A percentile compares a stretch with the other conserved stretches of the same genome.
phyloP scores from a whole-genome alignment of 768 basidiomycete genomes.

The Rhizopogon roseolus region DNA sequence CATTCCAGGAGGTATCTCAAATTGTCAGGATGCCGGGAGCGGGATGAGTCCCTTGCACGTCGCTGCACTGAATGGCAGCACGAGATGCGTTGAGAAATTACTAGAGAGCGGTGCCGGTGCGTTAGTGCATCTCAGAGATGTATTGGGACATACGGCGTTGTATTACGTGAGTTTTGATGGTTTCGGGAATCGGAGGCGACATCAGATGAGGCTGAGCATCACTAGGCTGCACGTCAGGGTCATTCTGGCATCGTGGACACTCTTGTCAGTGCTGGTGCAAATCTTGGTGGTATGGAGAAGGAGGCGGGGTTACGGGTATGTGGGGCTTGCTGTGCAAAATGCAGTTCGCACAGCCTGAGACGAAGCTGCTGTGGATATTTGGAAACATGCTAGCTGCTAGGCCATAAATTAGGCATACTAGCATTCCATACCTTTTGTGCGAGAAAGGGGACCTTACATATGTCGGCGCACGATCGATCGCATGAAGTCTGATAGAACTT shows the following conservation, averaged over 20 bases:
- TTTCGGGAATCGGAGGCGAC: background rate
- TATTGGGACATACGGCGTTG: constrained; percentile 75
- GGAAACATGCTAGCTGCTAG: constrained; percentile 49
- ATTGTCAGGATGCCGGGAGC: constrained; percentile 65
- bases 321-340: constrained; percentile 37
- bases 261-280: constrained; percentile 71
- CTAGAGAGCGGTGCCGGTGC: constrained; percentile 78
- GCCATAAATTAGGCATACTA: background rate
- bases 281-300: constrained; percentile 62
- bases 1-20: constrained; percentile 66
- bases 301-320: constrained; percentile 58
- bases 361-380: constrained; percentile 39
- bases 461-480: too few relatives aligned
- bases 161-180: constrained; percentile 58
- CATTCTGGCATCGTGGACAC: constrained; percentile 56
- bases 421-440: too few relatives aligned
- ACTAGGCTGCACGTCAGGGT: constrained; percentile 71
- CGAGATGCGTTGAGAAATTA: constrained; percentile 37
- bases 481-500: too few relatives aligned
- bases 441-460: too few relatives aligned
- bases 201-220: background rate
- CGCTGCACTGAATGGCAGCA: constrained; percentile 66
- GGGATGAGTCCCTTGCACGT: constrained; percentile 76
- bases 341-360: constrained; percentile 38
- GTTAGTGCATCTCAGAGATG: constrained; percentile 77